Base-by-base conservation (phyloP, 441 rosid species). In the Mallotus japonicus region DNA sequence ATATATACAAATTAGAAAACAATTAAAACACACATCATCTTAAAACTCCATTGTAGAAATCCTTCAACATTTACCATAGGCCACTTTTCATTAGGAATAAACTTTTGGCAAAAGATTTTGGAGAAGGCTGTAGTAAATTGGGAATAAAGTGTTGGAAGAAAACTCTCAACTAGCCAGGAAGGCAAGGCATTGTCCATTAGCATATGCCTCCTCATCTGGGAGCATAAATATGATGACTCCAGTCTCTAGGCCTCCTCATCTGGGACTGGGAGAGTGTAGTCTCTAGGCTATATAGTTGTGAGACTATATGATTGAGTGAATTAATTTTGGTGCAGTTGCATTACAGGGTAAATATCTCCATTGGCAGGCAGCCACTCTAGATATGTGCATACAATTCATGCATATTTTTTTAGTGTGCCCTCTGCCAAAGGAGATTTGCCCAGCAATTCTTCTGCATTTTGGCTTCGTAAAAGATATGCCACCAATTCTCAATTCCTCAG, bases 401-500 rank as follows among this genome's bases (percentile, higher is more conserved):
- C 7, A 8, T 8, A 42, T 42, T 42, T 0, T 55, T 56, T 32
- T 13, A 46, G 76, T 63, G 74, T 62, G 73, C 79, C 69, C 49
- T 66, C 81, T 72, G 79, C 79, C 84, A 73, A 84, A 82, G 86
- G 85, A 83, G 87, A 86, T 83, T 84, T 83, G 83, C 78, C 76
- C 82, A 42, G 85, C 76, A 77, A 79, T 84, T 76, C 77, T 77
- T 79, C 69, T 81, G 80, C 84, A 80, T 42, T 42, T 17, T 51
- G 16, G 14, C 12, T n/a, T n/a, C 17, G 62, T 4, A 22, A 57
- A 57, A 22, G 15, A 55, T 22, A 55, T 55, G 24, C 46, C 46
- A 42, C 9, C 46, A 42, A 8, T 42, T 42, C 8, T 8, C 7
- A 5, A 42, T 5, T 42, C 8, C 46, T 42, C 8, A 6, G 46